Evolutionary conservation across 345 rosid species (phyloP).

Genomic region (Euphorbia tirucalli): DNA sequence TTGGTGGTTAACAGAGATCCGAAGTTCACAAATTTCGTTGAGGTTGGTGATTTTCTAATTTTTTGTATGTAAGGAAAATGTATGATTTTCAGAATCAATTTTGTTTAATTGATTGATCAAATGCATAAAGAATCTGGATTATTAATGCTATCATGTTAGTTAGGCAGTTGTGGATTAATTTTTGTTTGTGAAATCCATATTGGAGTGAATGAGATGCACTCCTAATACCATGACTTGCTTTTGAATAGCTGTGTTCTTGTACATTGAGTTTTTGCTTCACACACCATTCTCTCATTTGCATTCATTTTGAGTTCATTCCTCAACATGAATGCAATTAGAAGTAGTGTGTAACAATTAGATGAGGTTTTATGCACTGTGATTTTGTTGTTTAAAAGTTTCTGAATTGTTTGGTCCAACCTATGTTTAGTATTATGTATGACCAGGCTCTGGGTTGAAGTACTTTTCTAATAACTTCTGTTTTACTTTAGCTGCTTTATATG

Average conservation of each 20-base stretch:
- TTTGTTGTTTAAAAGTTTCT: neutral
- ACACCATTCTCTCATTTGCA: neutral
- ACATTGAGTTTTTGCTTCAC: neutral
- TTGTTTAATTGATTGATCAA: neutral
- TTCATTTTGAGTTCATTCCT: neutral
- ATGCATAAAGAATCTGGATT: neutral
- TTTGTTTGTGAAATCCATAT: too few species aligned
- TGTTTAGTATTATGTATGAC: too few species aligned
- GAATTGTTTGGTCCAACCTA: neutral
- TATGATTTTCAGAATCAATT: neutral
- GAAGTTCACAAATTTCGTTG: constrained; percentile 92
- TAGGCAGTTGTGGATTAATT: neutral
- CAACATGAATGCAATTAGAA: too few species aligned
- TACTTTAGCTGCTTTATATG: neutral
- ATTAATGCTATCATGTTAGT: neutral
- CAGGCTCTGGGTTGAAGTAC: too few species aligned
- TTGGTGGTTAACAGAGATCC: constrained; percentile 95
- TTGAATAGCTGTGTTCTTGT: neutral
- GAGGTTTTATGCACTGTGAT: neutral
- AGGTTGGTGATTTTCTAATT: constrained; percentile 46
- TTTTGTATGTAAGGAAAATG: neutral
- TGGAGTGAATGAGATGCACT: neutral
- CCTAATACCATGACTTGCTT: neutral
- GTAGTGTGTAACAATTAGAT: neutral
- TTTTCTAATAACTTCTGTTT: too few species aligned